phyloP scores from a whole-genome alignment of 495 filamentous ascomycete genomes.

The Achaetomiella virescens region DNA sequence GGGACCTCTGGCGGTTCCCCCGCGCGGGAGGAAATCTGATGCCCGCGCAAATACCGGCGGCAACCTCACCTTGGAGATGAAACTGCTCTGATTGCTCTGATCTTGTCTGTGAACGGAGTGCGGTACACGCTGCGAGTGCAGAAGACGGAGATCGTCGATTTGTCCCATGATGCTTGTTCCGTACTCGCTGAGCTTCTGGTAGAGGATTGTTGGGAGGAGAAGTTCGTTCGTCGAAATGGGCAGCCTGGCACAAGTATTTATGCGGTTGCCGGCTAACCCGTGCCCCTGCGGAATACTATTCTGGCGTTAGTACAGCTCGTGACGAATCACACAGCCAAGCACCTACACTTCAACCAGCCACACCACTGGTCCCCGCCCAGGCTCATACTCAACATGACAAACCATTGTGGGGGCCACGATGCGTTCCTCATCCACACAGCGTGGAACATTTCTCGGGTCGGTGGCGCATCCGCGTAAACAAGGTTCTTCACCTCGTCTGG shows the following conservation, averaged over 20 bases:
- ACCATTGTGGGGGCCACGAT: slow-evolving; percentile 61
- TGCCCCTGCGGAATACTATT: slow-evolving; percentile 13
- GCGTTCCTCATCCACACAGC: slow-evolving; percentile 58
- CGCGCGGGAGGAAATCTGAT: slow-evolving; percentile 33
- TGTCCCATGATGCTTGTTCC: slow-evolving; percentile 39
- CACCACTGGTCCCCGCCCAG: slow-evolving; percentile 73
- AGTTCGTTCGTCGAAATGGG: slow-evolving; percentile 33
- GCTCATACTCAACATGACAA: slow-evolving; percentile 60
- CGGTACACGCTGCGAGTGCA: slow-evolving; percentile 33
- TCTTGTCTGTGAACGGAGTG: slow-evolving; percentile 21
- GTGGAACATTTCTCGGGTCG: slow-evolving; percentile 45
- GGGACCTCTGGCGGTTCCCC: slow-evolving; percentile 4
- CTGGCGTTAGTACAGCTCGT: slow-evolving; percentile 13
- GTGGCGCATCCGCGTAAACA: slow-evolving; percentile 39
- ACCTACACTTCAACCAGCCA: slow-evolving; percentile 62
- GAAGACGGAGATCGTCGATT: slow-evolving; percentile 37
- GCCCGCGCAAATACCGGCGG: slow-evolving; percentile 41
- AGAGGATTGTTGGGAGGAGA: slow-evolving; percentile 34
- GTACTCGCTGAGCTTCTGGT: slow-evolving; percentile 35
- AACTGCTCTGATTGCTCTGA: slow-evolving; percentile 11
- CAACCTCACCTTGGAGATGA: slow-evolving; percentile 33
- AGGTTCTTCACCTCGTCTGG: slow-evolving; percentile 53
- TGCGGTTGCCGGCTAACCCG: slow-evolving; percentile 15
- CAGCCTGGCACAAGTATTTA: slow-evolving; percentile 30
- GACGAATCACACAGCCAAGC: slow-evolving; percentile 4